Conservation (phyloP, 2,329 filamentous ascomycete genomes). For the Mycosphaerella arachidis region DNA sequence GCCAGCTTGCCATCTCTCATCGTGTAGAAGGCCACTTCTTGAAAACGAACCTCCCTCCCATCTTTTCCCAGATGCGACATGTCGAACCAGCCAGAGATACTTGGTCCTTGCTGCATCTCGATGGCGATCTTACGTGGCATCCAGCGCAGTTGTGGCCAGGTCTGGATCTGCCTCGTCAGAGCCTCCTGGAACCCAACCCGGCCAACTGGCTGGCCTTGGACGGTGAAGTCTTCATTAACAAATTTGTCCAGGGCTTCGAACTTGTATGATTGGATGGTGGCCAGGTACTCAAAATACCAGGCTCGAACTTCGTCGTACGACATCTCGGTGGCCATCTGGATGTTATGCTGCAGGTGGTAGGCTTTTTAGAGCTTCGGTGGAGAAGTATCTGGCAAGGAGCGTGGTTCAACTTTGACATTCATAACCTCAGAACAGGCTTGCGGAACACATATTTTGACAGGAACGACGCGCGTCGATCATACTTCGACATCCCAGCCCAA, state of each 20-base stretch:
- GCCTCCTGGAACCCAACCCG: neutral
- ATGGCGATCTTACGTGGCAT: neutral
- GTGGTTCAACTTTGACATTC: too few species aligned
- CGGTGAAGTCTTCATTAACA: neutral
- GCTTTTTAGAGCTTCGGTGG: neutral
- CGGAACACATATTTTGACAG: neutral
- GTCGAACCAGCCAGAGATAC: neutral
- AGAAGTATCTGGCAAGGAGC: too few species aligned
- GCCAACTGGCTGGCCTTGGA: neutral
- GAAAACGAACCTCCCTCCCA: neutral
- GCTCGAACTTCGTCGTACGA: neutral
- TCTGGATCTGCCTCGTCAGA: neutral
- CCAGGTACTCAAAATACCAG: neutral
- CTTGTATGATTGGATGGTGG: neutral
- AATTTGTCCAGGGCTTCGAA: neutral
- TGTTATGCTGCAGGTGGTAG: neutral
- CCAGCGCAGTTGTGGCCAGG: neutral
- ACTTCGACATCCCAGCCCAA: neutral
- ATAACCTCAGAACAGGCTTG: too few species aligned
- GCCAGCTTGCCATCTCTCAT: neutral
- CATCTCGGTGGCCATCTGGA: neutral
- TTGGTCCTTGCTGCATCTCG: neutral
- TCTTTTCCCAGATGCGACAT: neutral
- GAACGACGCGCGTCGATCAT: neutral
- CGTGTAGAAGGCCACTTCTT: neutral